Percentiles rank a stretch among this genome's conserved stretches.
Conservation (phyloP, 1,139 yeast species). For the Suhomyces guaymorum region DNA sequence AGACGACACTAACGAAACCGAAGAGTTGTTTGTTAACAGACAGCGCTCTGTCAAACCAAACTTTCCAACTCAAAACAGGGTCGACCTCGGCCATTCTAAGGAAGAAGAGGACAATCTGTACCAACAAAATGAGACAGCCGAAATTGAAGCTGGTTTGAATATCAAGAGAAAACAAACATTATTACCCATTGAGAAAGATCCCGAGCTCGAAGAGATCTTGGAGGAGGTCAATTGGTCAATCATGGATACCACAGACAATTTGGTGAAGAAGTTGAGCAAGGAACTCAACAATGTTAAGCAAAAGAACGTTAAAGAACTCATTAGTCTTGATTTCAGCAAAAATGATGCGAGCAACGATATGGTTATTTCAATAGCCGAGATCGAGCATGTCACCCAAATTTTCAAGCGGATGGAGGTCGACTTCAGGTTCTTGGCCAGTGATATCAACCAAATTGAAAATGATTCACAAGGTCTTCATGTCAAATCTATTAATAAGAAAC, state of each 20-base stretch:
- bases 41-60: background rate
- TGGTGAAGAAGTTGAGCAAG: constrained; percentile 56
- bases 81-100: constrained; percentile 1
- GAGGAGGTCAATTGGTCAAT: constrained; percentile 77
- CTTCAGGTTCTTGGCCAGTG: constrained; percentile 53
- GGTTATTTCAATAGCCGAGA: constrained; percentile 54
- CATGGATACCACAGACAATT: constrained; percentile 57
- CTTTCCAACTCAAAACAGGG: background rate
- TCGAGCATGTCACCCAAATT: constrained; percentile 59
- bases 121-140: constrained; percentile 6
- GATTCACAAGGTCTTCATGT: constrained; percentile 85
- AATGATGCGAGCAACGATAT: constrained; percentile 38
- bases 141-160: constrained; percentile 21
- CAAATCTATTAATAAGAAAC: constrained; percentile 76
- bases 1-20: constrained; percentile 1
- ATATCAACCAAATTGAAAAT: constrained; percentile 68
- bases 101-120: constrained; percentile 1
- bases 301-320: constrained; percentile 39
- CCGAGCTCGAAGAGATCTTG: constrained; percentile 64
- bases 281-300: constrained; percentile 39
- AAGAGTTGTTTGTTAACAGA: constrained; percentile 6
- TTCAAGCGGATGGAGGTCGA: constrained; percentile 48
- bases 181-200: constrained; percentile 29
- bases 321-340: constrained; percentile 42
- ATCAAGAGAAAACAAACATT: constrained; percentile 20